A percentile compares a stretch with the other conserved stretches of the same genome.
Evolutionary conservation across 129 eudicot species (phyloP).

Genomic region (Chrysanthemum makinoi): DNA sequence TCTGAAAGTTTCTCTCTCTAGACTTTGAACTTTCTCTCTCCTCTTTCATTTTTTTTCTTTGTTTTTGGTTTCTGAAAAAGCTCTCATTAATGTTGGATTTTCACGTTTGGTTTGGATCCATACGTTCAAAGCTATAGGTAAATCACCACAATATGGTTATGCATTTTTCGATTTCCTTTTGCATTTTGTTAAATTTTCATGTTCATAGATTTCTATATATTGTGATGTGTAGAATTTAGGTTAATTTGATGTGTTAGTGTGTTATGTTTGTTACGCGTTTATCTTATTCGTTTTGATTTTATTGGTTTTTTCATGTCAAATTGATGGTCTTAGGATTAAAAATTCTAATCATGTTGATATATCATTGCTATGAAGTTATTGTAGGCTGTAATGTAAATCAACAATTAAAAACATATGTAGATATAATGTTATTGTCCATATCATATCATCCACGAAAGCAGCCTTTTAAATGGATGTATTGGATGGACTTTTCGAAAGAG

Average conservation of each 20-base stretch:
- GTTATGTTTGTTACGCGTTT: not conserved
- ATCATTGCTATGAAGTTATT: too few relatives aligned
- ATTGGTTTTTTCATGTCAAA: too few relatives aligned
- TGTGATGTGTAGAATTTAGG: conserved; percentile 7
- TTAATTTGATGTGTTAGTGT: conserved; percentile 1
- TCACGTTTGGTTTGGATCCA: conserved; percentile 23
- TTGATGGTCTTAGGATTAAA: too few relatives aligned
- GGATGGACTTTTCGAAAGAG: too few relatives aligned
- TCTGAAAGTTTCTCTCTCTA: conserved; percentile 19
- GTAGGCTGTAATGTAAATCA: too few relatives aligned
- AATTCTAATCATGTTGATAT: too few relatives aligned
- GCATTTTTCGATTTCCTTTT: not conserved
- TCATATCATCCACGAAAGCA: too few relatives aligned
- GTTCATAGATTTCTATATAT: conserved; percentile 3
- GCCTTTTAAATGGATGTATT: too few relatives aligned
- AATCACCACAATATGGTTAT: not conserved
- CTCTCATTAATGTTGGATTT: not conserved
- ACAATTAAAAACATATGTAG: too few relatives aligned
- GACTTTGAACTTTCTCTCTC: conserved; percentile 6
- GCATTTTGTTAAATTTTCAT: not conserved
- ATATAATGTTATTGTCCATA: too few relatives aligned
- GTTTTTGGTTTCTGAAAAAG: conserved; percentile 14
- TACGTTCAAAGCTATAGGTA: conserved; percentile 26
- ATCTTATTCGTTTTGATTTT: not conserved
- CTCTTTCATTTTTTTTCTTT: conserved; percentile 23